Conservation (phyloP, 176 grass and related monocot genomes). For the Eragrostis curvula region DNA sequence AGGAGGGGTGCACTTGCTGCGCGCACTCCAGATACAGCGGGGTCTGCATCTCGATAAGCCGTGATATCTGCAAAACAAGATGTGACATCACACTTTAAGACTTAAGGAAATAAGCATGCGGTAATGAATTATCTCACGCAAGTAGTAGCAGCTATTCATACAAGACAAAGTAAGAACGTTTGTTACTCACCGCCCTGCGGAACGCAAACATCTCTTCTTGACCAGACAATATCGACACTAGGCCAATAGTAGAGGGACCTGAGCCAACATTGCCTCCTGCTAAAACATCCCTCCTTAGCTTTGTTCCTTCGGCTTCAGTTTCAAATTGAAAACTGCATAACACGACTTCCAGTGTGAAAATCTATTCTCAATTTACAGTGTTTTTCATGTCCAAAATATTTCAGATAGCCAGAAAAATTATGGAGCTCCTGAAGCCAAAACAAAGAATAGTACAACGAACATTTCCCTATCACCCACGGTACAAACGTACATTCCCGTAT, state of each 20-base stretch:
- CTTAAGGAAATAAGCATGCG: not conserved
- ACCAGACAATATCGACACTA: conserved; percentile 77
- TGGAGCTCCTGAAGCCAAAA: no score
- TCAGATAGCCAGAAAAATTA: not conserved
- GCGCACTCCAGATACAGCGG: conserved; percentile 68
- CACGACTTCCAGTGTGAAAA: conserved; percentile 9
- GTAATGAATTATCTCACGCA: not conserved
- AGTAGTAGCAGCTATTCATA: not conserved
- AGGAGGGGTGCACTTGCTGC: conserved; percentile 48
- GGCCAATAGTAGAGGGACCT: conserved; percentile 52
- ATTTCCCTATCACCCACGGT: not conserved
- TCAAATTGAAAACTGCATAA: conserved; percentile 90
- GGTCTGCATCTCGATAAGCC: conserved; percentile 90
- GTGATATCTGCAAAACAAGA: conserved; percentile 68
- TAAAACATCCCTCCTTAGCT: conserved; percentile 76
- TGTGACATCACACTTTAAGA: not conserved
- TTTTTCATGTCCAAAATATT: conserved; percentile 3
- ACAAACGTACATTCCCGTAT: not conserved
- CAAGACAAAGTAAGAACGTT: not conserved
- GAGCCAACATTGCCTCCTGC: conserved; percentile 63
- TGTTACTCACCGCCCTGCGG: conserved; percentile 78
- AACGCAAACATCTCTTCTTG: conserved; percentile 93
- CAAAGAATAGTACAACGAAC: not conserved
- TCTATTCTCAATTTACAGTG: not conserved
- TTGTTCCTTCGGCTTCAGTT: conserved; percentile 77